Percentiles rank a stretch among this genome's conserved stretches.
Evolutionary conservation across 805 yeast genomes (phyloP).

Genomic region (Lipomyces yamanashiensis): DNA sequence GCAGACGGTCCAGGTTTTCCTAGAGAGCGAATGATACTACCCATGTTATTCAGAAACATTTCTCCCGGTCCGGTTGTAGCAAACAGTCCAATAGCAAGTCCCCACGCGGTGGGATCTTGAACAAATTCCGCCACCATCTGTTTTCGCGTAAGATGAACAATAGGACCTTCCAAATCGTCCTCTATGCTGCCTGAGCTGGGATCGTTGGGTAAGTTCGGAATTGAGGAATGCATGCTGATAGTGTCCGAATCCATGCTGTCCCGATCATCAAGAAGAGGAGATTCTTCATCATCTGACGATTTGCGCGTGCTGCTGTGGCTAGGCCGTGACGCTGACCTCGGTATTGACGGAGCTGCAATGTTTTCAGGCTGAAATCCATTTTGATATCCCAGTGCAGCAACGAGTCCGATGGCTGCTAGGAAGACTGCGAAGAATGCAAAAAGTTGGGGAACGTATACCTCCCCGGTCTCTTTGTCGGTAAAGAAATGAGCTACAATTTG

Average conservation of each 20-base stretch:
- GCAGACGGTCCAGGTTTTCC: constrained; percentile 41
- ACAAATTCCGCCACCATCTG: constrained; percentile 45
- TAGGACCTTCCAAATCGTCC: background rate
- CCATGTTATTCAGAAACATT: constrained; percentile 81
- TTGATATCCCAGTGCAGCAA: constrained; percentile 28
- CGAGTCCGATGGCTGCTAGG: constrained; percentile 27
- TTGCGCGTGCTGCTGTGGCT: background rate
- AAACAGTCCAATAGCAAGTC: constrained; percentile 65
- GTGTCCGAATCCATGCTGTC: background rate
- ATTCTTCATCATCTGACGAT: constrained; percentile 5
- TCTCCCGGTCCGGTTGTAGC: constrained; percentile 83
- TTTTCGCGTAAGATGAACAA: constrained; percentile 36
- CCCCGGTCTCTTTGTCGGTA: constrained; percentile 36
- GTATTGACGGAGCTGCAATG: background rate
- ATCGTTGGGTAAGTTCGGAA: background rate
- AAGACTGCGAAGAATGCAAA: constrained; percentile 37
- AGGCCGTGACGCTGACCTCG: background rate
- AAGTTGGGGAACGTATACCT: constrained; percentile 31
- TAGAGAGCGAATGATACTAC: constrained; percentile 62
- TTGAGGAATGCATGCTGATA: background rate
- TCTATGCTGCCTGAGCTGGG: background rate
- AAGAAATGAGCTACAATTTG: constrained; percentile 55
- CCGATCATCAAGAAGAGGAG: constrained; percentile 11
- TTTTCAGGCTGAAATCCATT: constrained; percentile 18
- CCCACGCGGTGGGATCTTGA: constrained; percentile 63